phyloP scores from a whole-genome alignment of 495 filamentous ascomycete species.

The Hypoxylon lienhwacheense region DNA sequence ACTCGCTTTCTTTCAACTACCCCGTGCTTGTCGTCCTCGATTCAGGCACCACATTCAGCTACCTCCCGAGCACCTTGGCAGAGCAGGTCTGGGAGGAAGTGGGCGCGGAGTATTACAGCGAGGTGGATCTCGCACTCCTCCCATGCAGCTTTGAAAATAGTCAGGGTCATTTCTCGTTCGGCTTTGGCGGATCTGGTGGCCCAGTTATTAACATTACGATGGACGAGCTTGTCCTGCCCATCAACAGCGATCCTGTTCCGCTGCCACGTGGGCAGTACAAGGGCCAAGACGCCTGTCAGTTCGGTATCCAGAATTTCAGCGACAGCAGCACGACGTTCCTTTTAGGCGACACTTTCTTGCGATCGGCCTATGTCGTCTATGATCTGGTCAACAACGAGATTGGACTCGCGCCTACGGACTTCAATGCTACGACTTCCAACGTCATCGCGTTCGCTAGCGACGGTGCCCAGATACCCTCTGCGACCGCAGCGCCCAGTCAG shows the following conservation, averaged over 20 bases:
- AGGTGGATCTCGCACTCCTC: slow-evolving; percentile 60
- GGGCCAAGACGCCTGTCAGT: slow-evolving; percentile 64
- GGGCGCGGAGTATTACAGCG: slow-evolving; percentile 56
- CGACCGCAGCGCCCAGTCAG: slow-evolving; percentile 50
- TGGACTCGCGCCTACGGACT: slow-evolving; percentile 80
- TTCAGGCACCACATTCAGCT: slow-evolving; percentile 84
- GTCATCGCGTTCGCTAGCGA: slow-evolving; percentile 54
- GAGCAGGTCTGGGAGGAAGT: slow-evolving; percentile 68
- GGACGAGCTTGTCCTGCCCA: slow-evolving; percentile 74
- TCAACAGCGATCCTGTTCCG: slow-evolving; percentile 50
- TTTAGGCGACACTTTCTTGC: slow-evolving; percentile 93
- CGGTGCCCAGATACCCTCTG: slow-evolving; percentile 55
- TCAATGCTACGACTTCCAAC: slow-evolving; percentile 69
- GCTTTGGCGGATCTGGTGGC: slow-evolving; percentile 62
- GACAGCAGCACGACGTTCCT: slow-evolving; percentile 60
- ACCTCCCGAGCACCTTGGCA: slow-evolving; percentile 73
- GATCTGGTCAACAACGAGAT: slow-evolving; percentile 89
- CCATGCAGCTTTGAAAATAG: slow-evolving; percentile 69
- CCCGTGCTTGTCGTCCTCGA: slow-evolving; percentile 76
- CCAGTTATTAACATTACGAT: slow-evolving; percentile 71
- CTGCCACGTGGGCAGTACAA: slow-evolving; percentile 48
- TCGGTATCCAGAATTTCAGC: slow-evolving; percentile 74
- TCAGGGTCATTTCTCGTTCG: slow-evolving; percentile 69
- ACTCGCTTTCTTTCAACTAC: slow-evolving; percentile 55
- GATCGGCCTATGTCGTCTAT: slow-evolving; percentile 93